Evolutionary conservation across 2,329 filamentous ascomycete species (phyloP).

Genomic region (Botrytis aclada): DNA sequence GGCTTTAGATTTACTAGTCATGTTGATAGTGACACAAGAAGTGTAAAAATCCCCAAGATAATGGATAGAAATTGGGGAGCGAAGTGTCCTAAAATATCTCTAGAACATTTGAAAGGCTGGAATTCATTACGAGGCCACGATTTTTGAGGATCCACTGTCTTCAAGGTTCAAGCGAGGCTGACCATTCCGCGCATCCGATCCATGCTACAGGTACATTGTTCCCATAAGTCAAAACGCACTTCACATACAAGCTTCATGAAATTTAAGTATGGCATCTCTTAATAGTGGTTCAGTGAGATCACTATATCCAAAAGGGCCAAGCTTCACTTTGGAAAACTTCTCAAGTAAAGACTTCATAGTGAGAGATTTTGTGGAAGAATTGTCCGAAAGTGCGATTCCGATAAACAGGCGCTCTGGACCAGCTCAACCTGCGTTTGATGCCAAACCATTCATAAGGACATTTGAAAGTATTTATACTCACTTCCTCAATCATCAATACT

Average conservation of each 20-base stretch:
- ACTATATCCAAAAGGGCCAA: constrained; percentile 74
- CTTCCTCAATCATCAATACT: not conserved
- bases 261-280: constrained; percentile 31
- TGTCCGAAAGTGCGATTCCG: constrained; percentile 82
- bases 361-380: constrained; percentile 91
- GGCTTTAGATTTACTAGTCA: constrained; percentile 14
- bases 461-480: constrained; percentile 66
- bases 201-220: constrained; percentile 5
- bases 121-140: constrained; percentile 14
- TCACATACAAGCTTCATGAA: constrained; percentile 12
- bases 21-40: constrained; percentile 7
- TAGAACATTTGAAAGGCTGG: constrained; percentile 10
- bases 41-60: not conserved
- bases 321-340: constrained; percentile 85
- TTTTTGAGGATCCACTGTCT: constrained; percentile 1
- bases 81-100: constrained; percentile 8
- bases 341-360: constrained; percentile 93
- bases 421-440: constrained; percentile 71
- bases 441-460: constrained; percentile 91
- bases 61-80: not conserved
- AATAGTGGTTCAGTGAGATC: constrained; percentile 37
- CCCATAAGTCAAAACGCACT: constrained; percentile 15
- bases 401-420: constrained; percentile 73
- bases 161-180: constrained; percentile 17
- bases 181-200: constrained; percentile 2